phyloP scores from a whole-genome alignment of 371 early-diverging fungal species.

The Mucor racemosus region DNA sequence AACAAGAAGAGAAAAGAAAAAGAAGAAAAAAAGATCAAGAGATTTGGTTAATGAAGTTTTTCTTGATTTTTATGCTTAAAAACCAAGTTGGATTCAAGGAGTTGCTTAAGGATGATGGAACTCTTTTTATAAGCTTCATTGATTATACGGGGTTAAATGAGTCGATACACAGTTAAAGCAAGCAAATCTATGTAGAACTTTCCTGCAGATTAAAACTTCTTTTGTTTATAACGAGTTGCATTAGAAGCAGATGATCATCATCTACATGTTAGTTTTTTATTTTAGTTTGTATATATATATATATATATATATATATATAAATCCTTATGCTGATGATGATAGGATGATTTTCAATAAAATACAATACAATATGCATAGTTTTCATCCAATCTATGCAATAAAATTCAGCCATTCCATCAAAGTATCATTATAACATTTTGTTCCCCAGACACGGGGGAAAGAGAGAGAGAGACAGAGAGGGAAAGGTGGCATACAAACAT shows the following conservation, averaged over 20 bases:
- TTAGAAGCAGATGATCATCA: conserved; percentile 27
- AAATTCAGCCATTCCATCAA: conserved; percentile 20
- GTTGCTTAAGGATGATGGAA: not conserved
- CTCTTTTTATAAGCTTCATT: not conserved
- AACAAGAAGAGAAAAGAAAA: not conserved
- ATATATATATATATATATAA: too few relatives aligned
- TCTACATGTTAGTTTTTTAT: not conserved
- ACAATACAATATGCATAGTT: conserved; percentile 17
- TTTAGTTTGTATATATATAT: not conserved
- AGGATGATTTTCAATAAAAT: too few relatives aligned
- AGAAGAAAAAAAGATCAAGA: conserved; percentile 7
- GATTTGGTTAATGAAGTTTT: not conserved
- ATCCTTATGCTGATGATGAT: too few relatives aligned
- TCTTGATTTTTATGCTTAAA: not conserved
- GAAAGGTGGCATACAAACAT: conserved; percentile 24
- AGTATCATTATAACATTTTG: not conserved
- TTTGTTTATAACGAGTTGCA: conserved; percentile 19
- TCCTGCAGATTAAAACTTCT: conserved; percentile 30
- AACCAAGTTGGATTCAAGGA: conserved; percentile 6
- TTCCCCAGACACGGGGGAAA: conserved; percentile 16
- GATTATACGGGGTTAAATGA: conserved; percentile 7
- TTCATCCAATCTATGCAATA: conserved; percentile 25
- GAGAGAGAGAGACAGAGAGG: not conserved
- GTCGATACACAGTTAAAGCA: not conserved
- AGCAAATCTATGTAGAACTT: conserved; percentile 28